Evolutionary conservation across 352 stramenopile species (phyloP), one percentile per base, ranked within the genome.

Genomic region (Pythium rishiriense): DNA sequence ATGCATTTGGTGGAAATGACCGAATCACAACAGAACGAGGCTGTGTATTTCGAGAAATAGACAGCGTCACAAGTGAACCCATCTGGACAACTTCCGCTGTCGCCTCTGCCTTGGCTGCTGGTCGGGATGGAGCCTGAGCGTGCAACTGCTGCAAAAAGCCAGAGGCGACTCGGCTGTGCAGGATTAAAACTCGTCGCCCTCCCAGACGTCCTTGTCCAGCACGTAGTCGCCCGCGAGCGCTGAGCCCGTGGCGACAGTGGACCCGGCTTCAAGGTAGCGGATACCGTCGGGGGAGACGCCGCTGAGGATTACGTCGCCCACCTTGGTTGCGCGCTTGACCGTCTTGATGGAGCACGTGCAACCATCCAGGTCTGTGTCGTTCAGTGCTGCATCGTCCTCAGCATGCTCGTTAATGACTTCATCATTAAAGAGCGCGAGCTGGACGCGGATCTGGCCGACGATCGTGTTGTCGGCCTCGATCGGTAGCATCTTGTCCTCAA

Each of bases 351-450:
- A 71, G 46, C 72, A 87, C 29, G 78, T 70, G 69, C 83, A 92
- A 25, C 81, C 84, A 53, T 87, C 86, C 12, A 85, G 73, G 54
- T 92, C 83, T 31, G 69, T 77, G 21, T 87, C 74, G 35, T 72
- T 66, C 28, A 81, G 74, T 19, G 25, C 54, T 3, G 19, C 15
- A 26, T 50, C 48, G 2, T 46, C 19, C 9, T 62, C 26, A 29
- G 85, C 81, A 28, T 86, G 68, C 19, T 91, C 81, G 15, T 84
- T 74, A 55, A 88, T 71, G 48, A 92, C 83, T 66, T 90, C 78
- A 68, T 92, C 83, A 64, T 92, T 92, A 62, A 92, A 89, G 12
- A 92, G 66, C 39, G 83, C 79, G 21, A 92, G 61, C 60, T 92
- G 83, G 64, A 92, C 72, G 2, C 79, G 79, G 17, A 90, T 65